A percentile compares a stretch with the other conserved stretches of the same genome.
Evolutionary conservation across 345 rosid species (phyloP).

Genomic region (Zanthoxylum bungeanum): DNA sequence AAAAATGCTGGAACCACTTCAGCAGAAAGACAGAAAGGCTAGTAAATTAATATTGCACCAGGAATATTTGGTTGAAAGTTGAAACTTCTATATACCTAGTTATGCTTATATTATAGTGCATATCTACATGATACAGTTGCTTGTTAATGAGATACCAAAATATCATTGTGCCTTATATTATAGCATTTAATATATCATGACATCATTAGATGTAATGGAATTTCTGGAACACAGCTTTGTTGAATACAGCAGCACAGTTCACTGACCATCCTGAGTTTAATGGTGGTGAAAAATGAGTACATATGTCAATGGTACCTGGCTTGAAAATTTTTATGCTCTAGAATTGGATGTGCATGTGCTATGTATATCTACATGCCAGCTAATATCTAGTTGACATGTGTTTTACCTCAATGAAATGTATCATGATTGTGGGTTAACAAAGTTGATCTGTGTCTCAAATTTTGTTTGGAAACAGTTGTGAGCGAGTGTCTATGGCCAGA

Average conservation of each 20-base stretch:
- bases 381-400: neutral
- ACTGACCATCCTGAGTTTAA: neutral
- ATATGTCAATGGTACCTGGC: neutral
- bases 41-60: constrained; percentile 15
- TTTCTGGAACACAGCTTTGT: neutral
- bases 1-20: constrained; percentile 26
- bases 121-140: no score
- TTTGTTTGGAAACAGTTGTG: constrained; percentile 49
- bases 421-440: neutral
- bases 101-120: no score
- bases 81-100: no score
- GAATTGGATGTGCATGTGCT: neutral
- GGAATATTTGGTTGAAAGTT: neutral
- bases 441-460: neutral
- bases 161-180: no score
- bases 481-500: constrained; percentile 83
- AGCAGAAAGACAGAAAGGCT: constrained; percentile 42
- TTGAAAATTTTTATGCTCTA: constrained; percentile 4
- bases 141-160: no score
- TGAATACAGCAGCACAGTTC: no score
- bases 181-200: no score
- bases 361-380: neutral
- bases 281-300: neutral
- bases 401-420: neutral
- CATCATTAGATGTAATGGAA: no score